Percentiles rank a stretch among this genome's conserved stretches.
Evolutionary conservation across 768 basidiomycete genomes (phyloP).

Genomic region (Naganishia antarctica): DNA sequence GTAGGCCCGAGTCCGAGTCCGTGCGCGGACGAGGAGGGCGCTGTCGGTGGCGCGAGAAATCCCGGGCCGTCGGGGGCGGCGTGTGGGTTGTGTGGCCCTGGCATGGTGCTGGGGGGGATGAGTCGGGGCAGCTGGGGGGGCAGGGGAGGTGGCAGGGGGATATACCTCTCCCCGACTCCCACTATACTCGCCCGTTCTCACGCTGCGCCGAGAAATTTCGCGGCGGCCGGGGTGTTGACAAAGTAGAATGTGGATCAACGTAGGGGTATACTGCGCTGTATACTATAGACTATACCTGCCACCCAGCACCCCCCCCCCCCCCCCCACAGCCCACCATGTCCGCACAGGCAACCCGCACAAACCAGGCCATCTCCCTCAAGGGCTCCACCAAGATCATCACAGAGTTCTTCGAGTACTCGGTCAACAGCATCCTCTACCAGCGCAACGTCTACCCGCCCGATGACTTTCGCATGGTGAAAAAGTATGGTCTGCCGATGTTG

Average conservation of each 20-base stretch:
- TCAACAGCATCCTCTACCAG: slow-evolving; percentile 95
- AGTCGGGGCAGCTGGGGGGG: background rate
- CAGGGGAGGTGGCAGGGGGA: background rate
- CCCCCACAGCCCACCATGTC: slow-evolving; percentile 37
- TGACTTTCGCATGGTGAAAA: slow-evolving; percentile 96
- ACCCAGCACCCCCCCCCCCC: background rate
- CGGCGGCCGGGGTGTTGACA: background rate
- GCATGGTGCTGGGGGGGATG: slow-evolving; percentile 27
- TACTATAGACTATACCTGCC: no score
- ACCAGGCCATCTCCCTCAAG: slow-evolving; percentile 74
- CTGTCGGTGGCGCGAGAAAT: slow-evolving; percentile 25
- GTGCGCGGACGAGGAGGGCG: slow-evolving; percentile 24
- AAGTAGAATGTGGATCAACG: no score
- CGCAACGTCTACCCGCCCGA: slow-evolving; percentile 94
- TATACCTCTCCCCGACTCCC: no score
- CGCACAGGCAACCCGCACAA: slow-evolving; percentile 42
- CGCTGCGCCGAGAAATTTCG: background rate
- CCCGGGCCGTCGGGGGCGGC: slow-evolving; percentile 27
- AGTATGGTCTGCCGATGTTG: slow-evolving; percentile 92
- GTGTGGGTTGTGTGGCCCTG: slow-evolving; percentile 25
- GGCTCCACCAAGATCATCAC: slow-evolving; percentile 86
- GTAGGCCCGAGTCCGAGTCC: slow-evolving; percentile 26
- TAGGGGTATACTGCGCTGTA: no score
- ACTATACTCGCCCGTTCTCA: background rate
- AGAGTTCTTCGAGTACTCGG: slow-evolving; percentile 99